These are phyloP conservation scores for Mycena latifolia DNA, from an alignment of 768 basidiomycete species.

Conservation along the genomic window DNA sequence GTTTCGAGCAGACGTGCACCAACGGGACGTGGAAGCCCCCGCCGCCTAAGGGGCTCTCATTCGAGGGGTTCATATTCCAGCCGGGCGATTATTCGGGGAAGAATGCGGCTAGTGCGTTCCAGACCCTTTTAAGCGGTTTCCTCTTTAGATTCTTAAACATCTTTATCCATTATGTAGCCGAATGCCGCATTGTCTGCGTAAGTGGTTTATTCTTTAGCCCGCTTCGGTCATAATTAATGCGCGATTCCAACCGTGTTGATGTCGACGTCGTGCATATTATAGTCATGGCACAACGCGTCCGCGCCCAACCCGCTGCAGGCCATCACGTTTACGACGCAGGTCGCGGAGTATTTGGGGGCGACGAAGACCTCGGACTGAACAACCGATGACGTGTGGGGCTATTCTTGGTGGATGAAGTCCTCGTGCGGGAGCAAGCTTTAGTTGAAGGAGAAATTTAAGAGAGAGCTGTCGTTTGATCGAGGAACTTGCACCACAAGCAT, in stretches of 20 bases:
- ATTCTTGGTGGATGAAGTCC: too few species aligned
- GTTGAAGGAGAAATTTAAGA: too few species aligned
- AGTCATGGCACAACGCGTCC: slow-evolving; percentile 28
- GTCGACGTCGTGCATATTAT: not conserved
- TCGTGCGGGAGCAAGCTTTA: too few species aligned
- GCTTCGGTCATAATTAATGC: too few species aligned
- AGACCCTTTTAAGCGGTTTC: too few species aligned
- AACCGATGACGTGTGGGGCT: too few species aligned
- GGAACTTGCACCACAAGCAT: too few species aligned
- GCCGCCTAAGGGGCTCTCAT: not conserved
- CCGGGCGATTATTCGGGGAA: slow-evolving; percentile 25
- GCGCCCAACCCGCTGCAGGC: not conserved
- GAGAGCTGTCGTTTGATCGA: too few species aligned
- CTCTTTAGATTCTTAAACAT: not conserved
- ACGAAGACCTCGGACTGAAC: slow-evolving; percentile 2
- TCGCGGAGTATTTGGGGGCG: slow-evolving; percentile 14
- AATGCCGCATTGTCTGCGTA: slow-evolving; percentile 21
- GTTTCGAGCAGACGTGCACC: slow-evolving; percentile 12
- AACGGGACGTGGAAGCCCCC: slow-evolving; percentile 19
- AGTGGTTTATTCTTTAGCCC: not conserved
- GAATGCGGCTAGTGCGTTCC: slow-evolving; percentile 12
- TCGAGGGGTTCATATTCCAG: slow-evolving; percentile 15
- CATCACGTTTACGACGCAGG: slow-evolving; percentile 12
- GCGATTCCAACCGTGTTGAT: too few species aligned
- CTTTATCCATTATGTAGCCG: slow-evolving; percentile 5